phyloP scores from a whole-genome alignment of 2,329 filamentous ascomycete genomes.

The Penicillium sp. region DNA sequence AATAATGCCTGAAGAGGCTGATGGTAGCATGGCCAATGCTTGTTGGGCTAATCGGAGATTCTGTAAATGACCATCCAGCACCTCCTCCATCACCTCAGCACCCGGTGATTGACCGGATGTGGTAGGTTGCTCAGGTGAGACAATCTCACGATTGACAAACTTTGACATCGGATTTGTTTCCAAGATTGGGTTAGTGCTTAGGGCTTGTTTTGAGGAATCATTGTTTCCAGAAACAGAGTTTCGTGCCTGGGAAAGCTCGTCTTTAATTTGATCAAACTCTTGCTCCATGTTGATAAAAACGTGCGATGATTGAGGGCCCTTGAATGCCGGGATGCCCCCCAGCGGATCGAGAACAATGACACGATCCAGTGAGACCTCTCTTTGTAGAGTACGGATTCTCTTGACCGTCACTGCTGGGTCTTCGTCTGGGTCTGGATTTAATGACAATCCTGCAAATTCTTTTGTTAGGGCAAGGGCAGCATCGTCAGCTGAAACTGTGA shows the following conservation, averaged over 20 bases:
- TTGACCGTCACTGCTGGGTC: slow-evolving; percentile 43
- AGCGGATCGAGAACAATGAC: slow-evolving; percentile 85
- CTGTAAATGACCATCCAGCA: slow-evolving; percentile 55
- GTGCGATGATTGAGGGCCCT: slow-evolving; percentile 62
- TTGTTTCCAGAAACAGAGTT: slow-evolving; percentile 15
- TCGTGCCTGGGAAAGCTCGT: slow-evolving; percentile 54
- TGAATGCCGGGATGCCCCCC: slow-evolving; percentile 74
- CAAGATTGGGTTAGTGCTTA: slow-evolving; percentile 19
- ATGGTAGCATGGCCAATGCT: slow-evolving; percentile 72
- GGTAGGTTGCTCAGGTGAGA: slow-evolving; percentile 22
- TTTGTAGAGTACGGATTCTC: slow-evolving; percentile 44
- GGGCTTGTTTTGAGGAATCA: slow-evolving; percentile 19
- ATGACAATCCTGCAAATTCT: slow-evolving; percentile 69
- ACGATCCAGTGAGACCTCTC: slow-evolving; percentile 69
- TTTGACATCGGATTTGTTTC: slow-evolving; percentile 48
- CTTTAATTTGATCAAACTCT: slow-evolving; percentile 70
- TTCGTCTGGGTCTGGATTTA: slow-evolving; percentile 45
- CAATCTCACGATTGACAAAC: slow-evolving; percentile 37
- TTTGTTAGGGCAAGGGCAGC: slow-evolving; percentile 74
- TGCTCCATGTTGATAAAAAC: slow-evolving; percentile 93
- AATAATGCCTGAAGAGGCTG: slow-evolving; percentile 82
- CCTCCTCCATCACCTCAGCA: slow-evolving; percentile 15
- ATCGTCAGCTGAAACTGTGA: slow-evolving; percentile 58
- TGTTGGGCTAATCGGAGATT: slow-evolving; percentile 73
- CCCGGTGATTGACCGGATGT: slow-evolving; percentile 10